A percentile compares a stretch with the other conserved stretches of the same genome.
Evolutionary conservation across 176 grass and related monocot species (phyloP).

Genomic region (Zea luxurians): DNA sequence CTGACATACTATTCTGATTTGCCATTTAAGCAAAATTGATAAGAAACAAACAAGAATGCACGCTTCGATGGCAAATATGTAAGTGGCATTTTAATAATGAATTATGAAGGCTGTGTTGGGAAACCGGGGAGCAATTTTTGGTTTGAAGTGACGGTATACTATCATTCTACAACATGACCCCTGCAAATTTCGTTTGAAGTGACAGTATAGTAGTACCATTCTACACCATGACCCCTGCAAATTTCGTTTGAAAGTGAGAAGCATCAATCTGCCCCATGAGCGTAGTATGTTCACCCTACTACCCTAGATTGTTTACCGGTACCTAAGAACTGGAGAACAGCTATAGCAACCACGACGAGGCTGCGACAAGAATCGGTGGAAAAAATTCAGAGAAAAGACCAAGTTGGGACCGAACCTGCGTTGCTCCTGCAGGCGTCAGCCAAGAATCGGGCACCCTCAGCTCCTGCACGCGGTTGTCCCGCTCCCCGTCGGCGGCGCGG

Average conservation of each 20-base stretch:
- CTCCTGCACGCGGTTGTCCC: constrained; percentile 59
- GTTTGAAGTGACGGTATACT: no score
- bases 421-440: constrained; percentile 53
- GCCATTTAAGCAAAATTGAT: no score
- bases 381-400: not conserved
- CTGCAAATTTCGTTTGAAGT: not conserved
- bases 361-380: not conserved
- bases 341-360: not conserved
- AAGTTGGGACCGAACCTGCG: constrained; percentile 41
- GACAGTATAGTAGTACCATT: no score
- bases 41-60: no score
- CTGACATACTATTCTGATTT: no score
- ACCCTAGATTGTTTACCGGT: not conserved
- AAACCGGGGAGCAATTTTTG: no score
- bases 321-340: not conserved
- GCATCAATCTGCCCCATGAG: not conserved
- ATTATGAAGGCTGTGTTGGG: no score
- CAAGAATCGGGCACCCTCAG: constrained; percentile 67
- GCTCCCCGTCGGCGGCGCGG: constrained; percentile 16
- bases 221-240: no score
- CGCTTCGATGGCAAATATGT: no score
- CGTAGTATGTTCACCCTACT: not conserved
- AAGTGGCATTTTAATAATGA: no score
- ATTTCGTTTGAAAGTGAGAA: not conserved
- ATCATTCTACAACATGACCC: not conserved